phyloP scores from a whole-genome alignment of 2,329 filamentous ascomycete species.

The Clarireedia monteithiana region DNA sequence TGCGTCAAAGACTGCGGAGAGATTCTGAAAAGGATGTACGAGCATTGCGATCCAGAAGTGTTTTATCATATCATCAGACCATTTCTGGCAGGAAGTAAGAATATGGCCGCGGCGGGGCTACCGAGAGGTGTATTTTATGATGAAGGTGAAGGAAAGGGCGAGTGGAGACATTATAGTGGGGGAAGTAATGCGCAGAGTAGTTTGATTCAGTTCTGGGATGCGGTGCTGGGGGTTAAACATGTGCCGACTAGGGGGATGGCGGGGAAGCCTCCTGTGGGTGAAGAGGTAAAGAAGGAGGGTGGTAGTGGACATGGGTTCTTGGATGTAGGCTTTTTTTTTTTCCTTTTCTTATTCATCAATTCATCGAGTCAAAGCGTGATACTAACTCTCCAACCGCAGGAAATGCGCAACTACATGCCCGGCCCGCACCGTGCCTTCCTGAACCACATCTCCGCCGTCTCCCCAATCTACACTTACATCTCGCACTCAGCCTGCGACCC shows the following conservation, averaged over 20 bases:
- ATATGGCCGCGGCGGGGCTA: constrained; percentile 79
- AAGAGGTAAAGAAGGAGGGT: constrained; percentile 10
- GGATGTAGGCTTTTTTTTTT: constrained; percentile 9
- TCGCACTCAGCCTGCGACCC: constrained; percentile 34
- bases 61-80: constrained; percentile 89
- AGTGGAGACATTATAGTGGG: constrained; percentile 74
- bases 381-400: constrained; percentile 25
- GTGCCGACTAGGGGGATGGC: constrained; percentile 26
- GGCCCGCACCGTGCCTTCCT: constrained; percentile 75
- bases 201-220: constrained; percentile 87
- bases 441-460: constrained; percentile 56
- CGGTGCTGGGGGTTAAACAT: constrained; percentile 79
- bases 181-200: constrained; percentile 93
- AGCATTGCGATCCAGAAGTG: constrained; percentile 75
- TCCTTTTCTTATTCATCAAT: not conserved
- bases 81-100: constrained; percentile 84
- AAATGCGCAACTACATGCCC: constrained; percentile 89
- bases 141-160: constrained; percentile 54
- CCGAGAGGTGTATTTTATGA: constrained; percentile 82
- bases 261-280: not conserved
- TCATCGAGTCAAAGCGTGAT: not conserved
- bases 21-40: constrained; percentile 77
- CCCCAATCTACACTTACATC: constrained; percentile 68
- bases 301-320: constrained; percentile 16
- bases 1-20: constrained; percentile 60